Percentiles rank a stretch among this genome's conserved stretches.
Conservation (phyloP, 108 stramenopile species). For the Cyclotella sp. region DNA sequence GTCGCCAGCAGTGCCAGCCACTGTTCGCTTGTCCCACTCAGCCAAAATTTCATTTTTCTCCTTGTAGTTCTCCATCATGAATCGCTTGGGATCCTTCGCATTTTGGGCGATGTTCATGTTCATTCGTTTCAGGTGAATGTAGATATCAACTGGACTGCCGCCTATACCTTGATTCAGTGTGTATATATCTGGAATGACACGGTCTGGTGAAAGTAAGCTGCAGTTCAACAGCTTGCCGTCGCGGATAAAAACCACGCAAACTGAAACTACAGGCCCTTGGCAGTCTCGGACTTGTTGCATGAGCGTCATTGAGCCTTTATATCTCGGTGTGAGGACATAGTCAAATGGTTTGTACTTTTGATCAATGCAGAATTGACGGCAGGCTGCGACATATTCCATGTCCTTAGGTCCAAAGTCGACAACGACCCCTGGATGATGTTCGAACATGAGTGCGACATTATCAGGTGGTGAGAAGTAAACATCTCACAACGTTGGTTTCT, state of each 20-base stretch:
- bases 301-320: constrained; percentile 55
- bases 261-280: constrained; percentile 47
- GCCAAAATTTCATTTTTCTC: constrained; percentile 47
- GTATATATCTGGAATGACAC: constrained; percentile 61
- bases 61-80: constrained; percentile 57
- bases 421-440: constrained; percentile 25
- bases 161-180: constrained; percentile 46
- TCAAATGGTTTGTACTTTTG: constrained; percentile 52
- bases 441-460: neutral
- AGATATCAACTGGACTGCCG: constrained; percentile 50
- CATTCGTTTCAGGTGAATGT: constrained; percentile 48
- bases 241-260: constrained; percentile 46
- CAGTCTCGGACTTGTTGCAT: constrained; percentile 35
- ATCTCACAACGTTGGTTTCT: too few relatives aligned
- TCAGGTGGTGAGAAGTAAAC: neutral
- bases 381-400: constrained; percentile 43
- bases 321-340: constrained; percentile 56
- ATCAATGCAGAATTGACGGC: constrained; percentile 45
- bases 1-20: constrained; percentile 23
- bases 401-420: constrained; percentile 51
- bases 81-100: constrained; percentile 36
- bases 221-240: constrained; percentile 57
- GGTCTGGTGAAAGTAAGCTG: constrained; percentile 45
- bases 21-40: constrained; percentile 46
- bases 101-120: constrained; percentile 30